Base-by-base conservation (phyloP, 2,329 filamentous ascomycete genomes). In the Zasmidium angulare region DNA sequence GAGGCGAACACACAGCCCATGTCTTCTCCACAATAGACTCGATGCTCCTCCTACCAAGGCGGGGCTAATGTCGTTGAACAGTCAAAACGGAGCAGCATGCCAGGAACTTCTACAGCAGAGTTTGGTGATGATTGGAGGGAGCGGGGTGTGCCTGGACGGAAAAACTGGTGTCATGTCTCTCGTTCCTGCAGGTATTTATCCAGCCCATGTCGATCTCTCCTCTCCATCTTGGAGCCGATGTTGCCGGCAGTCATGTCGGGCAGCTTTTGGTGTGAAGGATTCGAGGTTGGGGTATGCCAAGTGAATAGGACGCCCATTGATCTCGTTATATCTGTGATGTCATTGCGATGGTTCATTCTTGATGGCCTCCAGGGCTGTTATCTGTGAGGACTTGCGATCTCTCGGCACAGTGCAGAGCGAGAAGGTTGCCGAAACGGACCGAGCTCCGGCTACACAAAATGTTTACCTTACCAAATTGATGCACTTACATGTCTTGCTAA, bases 161-260 rank as follows among this genome's bases (percentile, higher is more conserved):
- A 36, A 24, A 36, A 31, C 17, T 7, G n/a, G 22, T n/a, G 48
- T 26, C n/a, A 36, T 31, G 24, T 3, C 50, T 20, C 19, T 31
- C 50, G 50, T 31, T 29, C 50, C 50, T 51, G 24, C 24, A 51
- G 14, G 50, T 3, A 31, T 36, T 31, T 51, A 51, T 36, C 50
- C 24, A 31, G 19, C n/a, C 50, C 50, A 23, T 36, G 50, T 51
- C 50, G 26, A 51, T 43, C 36, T 14, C 36, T 14, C 36, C 36
- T 43, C 36, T 17, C n/a, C 12, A 43, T 7, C 4, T 43, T 43
- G 36, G 36, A 43, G 36, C 36, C 36, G 36, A 43, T 43, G 36
- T 43, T 43, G 36, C 36, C 36, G 36, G 36, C 26, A 29, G 26
- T 29, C 6, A 29, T 29, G 26, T 29, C 26, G 26, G 26, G 26